Evolutionary conservation across 305 asterid genomes (phyloP), one percentile per base, ranked within the genome.

Genomic region (Solanum hybrid): DNA sequence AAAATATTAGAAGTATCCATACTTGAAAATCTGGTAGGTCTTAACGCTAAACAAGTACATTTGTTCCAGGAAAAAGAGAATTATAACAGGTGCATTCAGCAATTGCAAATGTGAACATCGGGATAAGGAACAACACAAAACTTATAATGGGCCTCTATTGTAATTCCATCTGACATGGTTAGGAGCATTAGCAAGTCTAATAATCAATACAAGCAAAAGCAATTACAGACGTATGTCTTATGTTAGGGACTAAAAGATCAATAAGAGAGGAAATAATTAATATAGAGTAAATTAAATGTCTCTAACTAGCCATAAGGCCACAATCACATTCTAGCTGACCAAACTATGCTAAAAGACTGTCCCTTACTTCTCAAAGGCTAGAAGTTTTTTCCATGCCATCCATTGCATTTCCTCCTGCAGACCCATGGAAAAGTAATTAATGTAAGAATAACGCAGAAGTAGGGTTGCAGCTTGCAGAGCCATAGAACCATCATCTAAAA

Each of bases 371-470:
- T 95, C 99, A 92, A 97, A 97, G 90, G 91, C 93, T 89, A 96
- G 89, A 73, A 97, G 91, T 92, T 90, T 95, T 91, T 93, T 96
- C 99, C 99, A 97, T 85, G 99, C 95, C 91, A 93, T 92, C 99
- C 99, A 97, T 90, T 96, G 99, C 89, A 89, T 87, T 91, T 97
- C 99, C 93, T 96, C 99, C 99, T 97, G 95, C 89, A 91, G 91
- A 92, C 90, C 86, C 88, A 81, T 90, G 81, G 71, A 79, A 86
- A 38, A 78, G 45, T 34, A 36, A 88, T 22, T 32, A 60, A n/a
- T 14, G 78, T 78, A 56, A 88, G 87, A 29, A 78, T 78, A 26
- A 78, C 1, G 38, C 51, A 88, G 78, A 60, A 78, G 42, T 35
- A 35, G 27, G 29, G 31, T 29, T 88, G 89, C 89, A 78, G 69